Base-by-base conservation (phyloP, 2,329 filamentous ascomycete species). In the Triangularia setosa region DNA sequence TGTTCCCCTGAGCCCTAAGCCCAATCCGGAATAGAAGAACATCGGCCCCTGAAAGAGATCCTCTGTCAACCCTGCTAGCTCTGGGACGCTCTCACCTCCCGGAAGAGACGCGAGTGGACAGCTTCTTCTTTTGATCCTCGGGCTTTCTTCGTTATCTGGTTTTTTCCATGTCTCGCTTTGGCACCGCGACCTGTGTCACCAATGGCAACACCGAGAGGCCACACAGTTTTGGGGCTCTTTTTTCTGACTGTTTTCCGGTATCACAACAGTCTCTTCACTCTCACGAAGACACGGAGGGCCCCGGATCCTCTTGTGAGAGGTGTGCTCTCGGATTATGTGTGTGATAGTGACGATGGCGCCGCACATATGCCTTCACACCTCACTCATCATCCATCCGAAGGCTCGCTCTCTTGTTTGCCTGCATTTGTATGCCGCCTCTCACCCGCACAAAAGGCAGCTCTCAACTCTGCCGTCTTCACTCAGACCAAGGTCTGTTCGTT, bases 1-100 rank as follows among this genome's bases (percentile, higher is more conserved):
- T 23, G 24, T 55, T 55, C 55, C 58, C 61, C 60, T 64, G 63
- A 62, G 64, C 21, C 21, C 56, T 65, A 62, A 48, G 23, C 60
- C 63, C 3, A 24, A n/a, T 58, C 4, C 1, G 61, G 66, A 21
- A 64, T 65, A 63, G 58, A 1, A 18, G 40, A 18, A 21, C 7
- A 21, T 30, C 12, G n/a, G 8, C 18, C 25, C 23, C 44, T 64
- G 59, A 28, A 14, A 48, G 11, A 21, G 40, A 48, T 48, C 40
- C 40, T 48, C 40, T 48, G 18, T 21, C n/a, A 48, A 23, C 40
- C 40, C 18, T 48, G 40, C 40, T 48, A 48, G 40, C 40, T 48
- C 7, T 48, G n/a, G 40, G 18, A 18, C 8, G 5, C 21, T 9
- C n/a, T 7, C 40, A n/a, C 40, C n/a, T 48, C 40, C 40, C 40